Conservation (phyloP, 805 yeast species). For the Debaryomyces castellii region DNA sequence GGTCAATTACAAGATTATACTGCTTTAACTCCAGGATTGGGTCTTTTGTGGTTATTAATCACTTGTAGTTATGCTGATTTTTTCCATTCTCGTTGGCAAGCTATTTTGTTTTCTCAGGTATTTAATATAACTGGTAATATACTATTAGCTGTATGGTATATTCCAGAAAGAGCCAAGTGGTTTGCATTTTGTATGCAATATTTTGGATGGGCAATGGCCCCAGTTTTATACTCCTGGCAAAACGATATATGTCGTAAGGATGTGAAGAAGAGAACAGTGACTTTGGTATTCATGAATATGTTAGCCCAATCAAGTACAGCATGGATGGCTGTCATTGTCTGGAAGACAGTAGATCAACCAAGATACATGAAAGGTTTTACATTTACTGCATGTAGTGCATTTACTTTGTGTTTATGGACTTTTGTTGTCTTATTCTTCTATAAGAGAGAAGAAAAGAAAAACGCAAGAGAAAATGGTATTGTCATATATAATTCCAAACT, state of each 20-base stretch:
- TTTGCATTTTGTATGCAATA: slow-evolving; percentile 55
- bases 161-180: slow-evolving; percentile 54
- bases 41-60: slow-evolving; percentile 28
- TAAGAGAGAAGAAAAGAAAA: slow-evolving; percentile 26
- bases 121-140: slow-evolving; percentile 52
- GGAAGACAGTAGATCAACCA: slow-evolving; percentile 57
- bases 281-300: slow-evolving; percentile 51
- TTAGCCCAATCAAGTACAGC: slow-evolving; percentile 52
- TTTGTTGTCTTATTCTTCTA: slow-evolving; percentile 48
- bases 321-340: slow-evolving; percentile 46
- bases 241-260: slow-evolving; percentile 55
- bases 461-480: slow-evolving; percentile 30
- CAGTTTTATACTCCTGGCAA: slow-evolving; percentile 53
- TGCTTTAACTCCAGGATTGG: slow-evolving; percentile 43
- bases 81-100: slow-evolving; percentile 44
- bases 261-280: slow-evolving; percentile 51
- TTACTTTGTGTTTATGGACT: slow-evolving; percentile 44
- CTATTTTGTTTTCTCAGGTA: slow-evolving; percentile 47
- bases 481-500: slow-evolving; percentile 17
- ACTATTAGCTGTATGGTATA: slow-evolving; percentile 55
- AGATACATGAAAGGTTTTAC: slow-evolving; percentile 50
- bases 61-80: slow-evolving; percentile 29
- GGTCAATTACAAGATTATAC: slow-evolving; percentile 36
- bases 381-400: slow-evolving; percentile 46
- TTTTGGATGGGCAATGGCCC: slow-evolving; percentile 58